Conservation (phyloP, 495 filamentous ascomycete species). For the Penicillium argentinense region DNA sequence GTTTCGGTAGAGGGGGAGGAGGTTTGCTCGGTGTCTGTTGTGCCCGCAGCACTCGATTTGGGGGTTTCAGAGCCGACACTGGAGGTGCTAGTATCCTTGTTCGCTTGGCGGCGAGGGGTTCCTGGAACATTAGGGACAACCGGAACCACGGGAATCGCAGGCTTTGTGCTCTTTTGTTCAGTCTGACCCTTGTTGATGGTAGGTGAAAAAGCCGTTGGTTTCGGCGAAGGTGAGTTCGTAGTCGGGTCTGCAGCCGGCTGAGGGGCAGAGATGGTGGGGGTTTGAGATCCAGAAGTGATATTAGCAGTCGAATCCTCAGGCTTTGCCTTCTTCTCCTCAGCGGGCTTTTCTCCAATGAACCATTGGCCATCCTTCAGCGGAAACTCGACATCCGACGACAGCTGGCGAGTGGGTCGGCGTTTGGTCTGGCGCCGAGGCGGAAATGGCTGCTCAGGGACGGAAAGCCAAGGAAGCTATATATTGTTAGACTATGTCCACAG, state of each 20-base stretch:
- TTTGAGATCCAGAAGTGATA: conserved; percentile 58
- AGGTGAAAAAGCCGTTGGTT: no score
- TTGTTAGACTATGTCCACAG: conserved; percentile 5
- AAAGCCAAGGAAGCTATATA: conserved; percentile 78
- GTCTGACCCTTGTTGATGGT: conserved; percentile 44
- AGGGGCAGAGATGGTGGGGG: conserved; percentile 64
- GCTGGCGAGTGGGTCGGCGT: conserved; percentile 39
- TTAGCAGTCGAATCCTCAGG: conserved; percentile 28
- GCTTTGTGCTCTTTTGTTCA: conserved; percentile 44
- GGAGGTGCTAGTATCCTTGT: conserved; percentile 38
- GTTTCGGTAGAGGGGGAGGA: conserved; percentile 27
- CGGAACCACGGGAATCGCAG: conserved; percentile 60
- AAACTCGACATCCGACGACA: conserved; percentile 47
- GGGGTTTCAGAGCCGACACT: conserved; percentile 39
- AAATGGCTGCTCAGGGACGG: conserved; percentile 64
- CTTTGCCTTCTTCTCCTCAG: conserved; percentile 18
- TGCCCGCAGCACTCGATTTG: conserved; percentile 27
- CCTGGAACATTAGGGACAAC: conserved; percentile 57
- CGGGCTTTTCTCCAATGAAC: conserved; percentile 20
- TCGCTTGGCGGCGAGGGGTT: conserved; percentile 41
- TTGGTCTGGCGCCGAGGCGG: conserved; percentile 50
- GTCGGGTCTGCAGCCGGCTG: conserved; percentile 66
- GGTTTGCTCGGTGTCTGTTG: conserved; percentile 18
- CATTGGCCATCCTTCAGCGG: conserved; percentile 42
- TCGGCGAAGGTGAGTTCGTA: no score